Evolutionary conservation across 2,329 filamentous ascomycete genomes (phyloP), one percentile per base, ranked within the genome.

Genomic region (Phyllosticta capitalensis): DNA sequence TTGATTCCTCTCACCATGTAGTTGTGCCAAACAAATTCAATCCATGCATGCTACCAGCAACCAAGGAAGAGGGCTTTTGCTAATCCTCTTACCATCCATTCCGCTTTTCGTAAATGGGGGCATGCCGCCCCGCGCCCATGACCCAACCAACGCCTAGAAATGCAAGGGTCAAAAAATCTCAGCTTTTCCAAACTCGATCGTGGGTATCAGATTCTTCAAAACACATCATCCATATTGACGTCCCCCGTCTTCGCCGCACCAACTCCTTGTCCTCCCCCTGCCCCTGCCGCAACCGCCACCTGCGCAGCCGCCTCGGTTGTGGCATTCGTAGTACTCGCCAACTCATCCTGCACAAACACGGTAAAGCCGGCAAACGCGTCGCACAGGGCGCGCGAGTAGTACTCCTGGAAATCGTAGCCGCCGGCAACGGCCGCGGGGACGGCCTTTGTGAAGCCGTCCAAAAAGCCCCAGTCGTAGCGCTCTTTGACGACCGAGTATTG

Each of bases 311-410:
- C 64, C 1, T 63, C 64, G n/a, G n/a, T n/a, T 4, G 65, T 66
- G 9, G 67, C 67, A 54, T 75, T 73, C 24, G 24, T 26, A n/a
- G 67, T 71, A 54, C 76, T 76, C 63, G 55, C 70, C 55, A 66
- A 68, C 68, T 95, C 92, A 52, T 96, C 90, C 38, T 83, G 87
- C 50, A 99, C 79, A 66, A 95, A 95, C 50, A 95, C 89, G 0
- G 89, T 90, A 62, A 99, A 73, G 0, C 95, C 94, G 0, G 89
- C 85, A 74, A 96, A 97, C 0, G 92, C 91, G 69, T 96, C 92
- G 62, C 90, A 88, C 69, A 99, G 76, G 22, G 89, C 86, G 22
- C 92, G 81, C 7, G 85, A 80, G 67, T 90, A 89, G 69, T 94
- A 97, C 69, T 96, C 91, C 33, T 82, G 78, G 51, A 92, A 78